Evolutionary conservation across 2,329 filamentous ascomycete species (phyloP).

Genomic region (Coniella lustricola): DNA sequence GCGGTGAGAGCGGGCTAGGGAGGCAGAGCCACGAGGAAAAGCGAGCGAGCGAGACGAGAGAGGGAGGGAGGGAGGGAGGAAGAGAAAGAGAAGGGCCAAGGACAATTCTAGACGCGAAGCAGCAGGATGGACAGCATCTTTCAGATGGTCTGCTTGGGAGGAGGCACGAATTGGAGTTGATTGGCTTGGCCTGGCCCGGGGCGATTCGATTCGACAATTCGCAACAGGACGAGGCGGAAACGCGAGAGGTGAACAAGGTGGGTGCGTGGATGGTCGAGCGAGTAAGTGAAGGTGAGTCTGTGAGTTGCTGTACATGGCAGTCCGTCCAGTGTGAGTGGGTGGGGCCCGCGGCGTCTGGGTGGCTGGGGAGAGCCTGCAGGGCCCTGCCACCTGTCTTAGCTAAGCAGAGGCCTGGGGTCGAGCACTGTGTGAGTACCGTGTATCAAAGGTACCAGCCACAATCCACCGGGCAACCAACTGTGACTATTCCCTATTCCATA

Average conservation of each 20-base stretch:
- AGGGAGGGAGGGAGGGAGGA: background rate
- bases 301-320: too few relatives aligned
- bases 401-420: too few relatives aligned
- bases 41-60: background rate
- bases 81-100: background rate
- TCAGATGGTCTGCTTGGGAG: background rate
- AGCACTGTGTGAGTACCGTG: too few relatives aligned
- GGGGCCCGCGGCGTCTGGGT: constrained; percentile 1
- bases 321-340: too few relatives aligned
- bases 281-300: too few relatives aligned
- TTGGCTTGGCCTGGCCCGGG: background rate
- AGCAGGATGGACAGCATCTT: constrained; percentile 14
- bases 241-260: background rate
- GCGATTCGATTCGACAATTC: too few relatives aligned
- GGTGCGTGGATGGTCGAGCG: background rate
- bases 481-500: too few relatives aligned
- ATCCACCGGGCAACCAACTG: too few relatives aligned
- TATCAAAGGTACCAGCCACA: too few relatives aligned
- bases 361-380: constrained; percentile 1
- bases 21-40: too few relatives aligned
- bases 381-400: too few relatives aligned
- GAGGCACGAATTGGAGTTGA: background rate
- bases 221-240: background rate
- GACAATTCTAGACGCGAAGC: constrained; percentile 4
- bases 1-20: constrained; percentile 1